A percentile compares a stretch with the other conserved stretches of the same genome.
Evolutionary conservation across 2,329 filamentous ascomycete species (phyloP).

Genomic region (Apiospora kogelbergensis): DNA sequence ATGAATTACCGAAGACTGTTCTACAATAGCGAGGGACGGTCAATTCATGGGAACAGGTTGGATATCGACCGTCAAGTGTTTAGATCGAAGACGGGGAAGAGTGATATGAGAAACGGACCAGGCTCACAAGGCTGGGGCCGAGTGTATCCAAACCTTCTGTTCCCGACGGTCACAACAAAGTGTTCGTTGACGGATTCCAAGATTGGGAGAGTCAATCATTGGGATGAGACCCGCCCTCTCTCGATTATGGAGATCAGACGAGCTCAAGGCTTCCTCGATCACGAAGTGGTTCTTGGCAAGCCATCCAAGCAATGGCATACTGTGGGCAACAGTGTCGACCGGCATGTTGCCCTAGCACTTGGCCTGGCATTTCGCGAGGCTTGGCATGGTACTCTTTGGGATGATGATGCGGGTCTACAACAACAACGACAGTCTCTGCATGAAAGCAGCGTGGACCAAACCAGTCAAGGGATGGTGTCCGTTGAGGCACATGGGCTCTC

Average conservation of each 20-base stretch:
- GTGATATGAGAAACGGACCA: conserved; percentile 32
- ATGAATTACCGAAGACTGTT: conserved; percentile 52
- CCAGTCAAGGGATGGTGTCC: not conserved
- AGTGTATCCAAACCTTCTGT: conserved; percentile 49
- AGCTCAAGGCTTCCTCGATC: conserved; percentile 69
- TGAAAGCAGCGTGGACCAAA: not conserved
- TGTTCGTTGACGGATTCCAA: conserved; percentile 53
- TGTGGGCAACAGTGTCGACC: conserved; percentile 75
- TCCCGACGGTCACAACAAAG: conserved; percentile 63
- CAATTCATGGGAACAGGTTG: not conserved
- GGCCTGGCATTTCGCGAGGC: conserved; percentile 65
- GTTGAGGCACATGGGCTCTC: not conserved
- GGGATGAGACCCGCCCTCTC: conserved; percentile 60
- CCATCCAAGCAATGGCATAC: conserved; percentile 59
- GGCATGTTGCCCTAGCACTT: conserved; percentile 65
- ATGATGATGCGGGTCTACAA: not conserved
- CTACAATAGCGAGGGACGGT: conserved; percentile 20
- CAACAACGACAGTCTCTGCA: not conserved
- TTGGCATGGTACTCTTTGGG: conserved; percentile 37
- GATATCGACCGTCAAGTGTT: conserved; percentile 27
- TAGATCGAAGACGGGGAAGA: conserved; percentile 32
- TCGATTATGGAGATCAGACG: conserved; percentile 67
- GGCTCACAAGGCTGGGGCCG: conserved; percentile 51
- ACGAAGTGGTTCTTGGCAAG: conserved; percentile 67
- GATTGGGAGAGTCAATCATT: conserved; percentile 60